These are phyloP conservation scores for Zea mays DNA, from an alignment of 176 grass and related monocot genomes.

Conservation along the genomic window DNA sequence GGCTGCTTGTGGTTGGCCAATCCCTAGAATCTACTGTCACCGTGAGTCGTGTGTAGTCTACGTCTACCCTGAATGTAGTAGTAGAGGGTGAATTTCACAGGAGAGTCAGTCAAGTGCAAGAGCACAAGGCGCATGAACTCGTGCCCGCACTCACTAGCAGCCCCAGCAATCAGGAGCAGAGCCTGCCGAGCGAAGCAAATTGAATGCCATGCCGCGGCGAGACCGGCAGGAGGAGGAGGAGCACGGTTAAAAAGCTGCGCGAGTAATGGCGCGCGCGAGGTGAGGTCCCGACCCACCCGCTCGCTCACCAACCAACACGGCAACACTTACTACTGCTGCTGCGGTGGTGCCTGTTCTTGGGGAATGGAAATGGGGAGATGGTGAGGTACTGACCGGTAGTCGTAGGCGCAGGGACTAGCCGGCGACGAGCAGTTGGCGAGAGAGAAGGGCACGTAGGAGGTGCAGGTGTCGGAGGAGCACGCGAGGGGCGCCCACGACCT, in stretches of 20 bases:
- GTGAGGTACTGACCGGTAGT: slow-evolving; percentile 47
- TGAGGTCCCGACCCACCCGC: slow-evolving; percentile 22
- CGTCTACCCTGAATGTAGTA: background rate
- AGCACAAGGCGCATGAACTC: background rate
- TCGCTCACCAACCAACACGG: slow-evolving; percentile 32
- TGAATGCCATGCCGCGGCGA: slow-evolving; percentile 27
- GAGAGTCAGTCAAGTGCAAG: background rate
- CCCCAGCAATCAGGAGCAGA: background rate
- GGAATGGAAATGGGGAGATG: background rate
- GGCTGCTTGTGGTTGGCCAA: background rate
- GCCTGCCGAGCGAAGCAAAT: background rate
- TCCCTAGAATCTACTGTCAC: background rate
- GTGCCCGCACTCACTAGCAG: background rate
- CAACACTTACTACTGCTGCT: background rate
- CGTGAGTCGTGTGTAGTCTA: background rate
- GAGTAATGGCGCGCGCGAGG: slow-evolving; percentile 39
- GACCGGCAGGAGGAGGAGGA: background rate
- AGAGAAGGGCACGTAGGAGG: slow-evolving; percentile 55
- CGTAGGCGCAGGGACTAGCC: slow-evolving; percentile 58
- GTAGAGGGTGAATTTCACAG: no score
- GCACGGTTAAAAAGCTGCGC: background rate
- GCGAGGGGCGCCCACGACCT: slow-evolving; percentile 52
- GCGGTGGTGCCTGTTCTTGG: background rate
- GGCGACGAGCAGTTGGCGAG: slow-evolving; percentile 63
- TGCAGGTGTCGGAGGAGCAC: slow-evolving; percentile 65